Percentiles rank a stretch among this genome's conserved stretches.
These are phyloP conservation scores for Prunus salicina DNA, from an alignment of 306 rosid species.

Conservation along the genomic window DNA sequence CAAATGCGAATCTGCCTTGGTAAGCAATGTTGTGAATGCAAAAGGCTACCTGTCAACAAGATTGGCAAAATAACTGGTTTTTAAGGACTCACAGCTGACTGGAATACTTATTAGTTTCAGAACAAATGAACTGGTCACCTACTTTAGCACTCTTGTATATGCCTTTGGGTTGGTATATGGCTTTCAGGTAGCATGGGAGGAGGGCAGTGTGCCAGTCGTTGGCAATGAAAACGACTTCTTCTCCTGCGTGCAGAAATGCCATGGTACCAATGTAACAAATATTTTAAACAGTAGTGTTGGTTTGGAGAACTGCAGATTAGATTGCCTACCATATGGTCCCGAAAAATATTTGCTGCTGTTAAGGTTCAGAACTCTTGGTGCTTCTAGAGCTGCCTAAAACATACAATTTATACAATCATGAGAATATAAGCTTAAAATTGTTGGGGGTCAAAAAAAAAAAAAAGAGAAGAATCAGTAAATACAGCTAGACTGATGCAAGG, in stretches of 20 bases:
- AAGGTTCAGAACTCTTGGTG: conserved; percentile 66
- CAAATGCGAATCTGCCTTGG: conserved; percentile 71
- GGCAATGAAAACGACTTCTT: conserved; percentile 66
- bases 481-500: not conserved
- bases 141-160: conserved; percentile 54
- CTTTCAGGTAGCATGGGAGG: conserved; percentile 66
- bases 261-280: not conserved
- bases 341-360: conserved; percentile 52
- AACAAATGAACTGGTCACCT: conserved; percentile 23
- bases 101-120: conserved; percentile 9
- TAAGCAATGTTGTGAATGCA: conserved; percentile 88
- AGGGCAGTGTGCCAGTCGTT: conserved; percentile 90
- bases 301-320: not conserved
- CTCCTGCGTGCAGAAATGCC: conserved; percentile 46
- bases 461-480: not conserved
- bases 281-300: not conserved
- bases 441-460: not conserved
- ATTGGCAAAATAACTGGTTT: conserved; percentile 15
- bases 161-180: conserved; percentile 51
- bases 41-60: conserved; percentile 48
- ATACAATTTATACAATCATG: not conserved
- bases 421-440: not conserved
- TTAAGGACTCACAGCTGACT: conserved; percentile 4
- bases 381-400: conserved; percentile 72
- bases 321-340: conserved; percentile 69